Conservation (phyloP, 2,329 filamentous ascomycete genomes). For the Colletotrichum somersetense region DNA sequence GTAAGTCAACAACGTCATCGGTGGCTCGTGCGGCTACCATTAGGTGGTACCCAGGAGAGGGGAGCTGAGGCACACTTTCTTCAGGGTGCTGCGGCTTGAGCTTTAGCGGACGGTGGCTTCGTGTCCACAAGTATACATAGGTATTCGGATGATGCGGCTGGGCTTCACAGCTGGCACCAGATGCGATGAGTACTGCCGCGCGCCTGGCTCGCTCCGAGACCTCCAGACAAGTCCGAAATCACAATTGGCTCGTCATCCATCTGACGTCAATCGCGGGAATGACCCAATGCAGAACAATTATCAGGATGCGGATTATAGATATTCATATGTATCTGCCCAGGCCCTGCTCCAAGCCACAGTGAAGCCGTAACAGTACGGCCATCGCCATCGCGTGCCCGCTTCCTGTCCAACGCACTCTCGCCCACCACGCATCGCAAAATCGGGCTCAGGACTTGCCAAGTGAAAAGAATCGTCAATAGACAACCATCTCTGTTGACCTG, state of each 20-base stretch:
- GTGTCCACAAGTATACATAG: too few relatives aligned
- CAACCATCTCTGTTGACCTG: background rate
- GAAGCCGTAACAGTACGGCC: background rate
- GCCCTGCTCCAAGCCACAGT: slow-evolving; percentile 10
- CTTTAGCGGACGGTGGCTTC: background rate
- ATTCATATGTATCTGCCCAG: background rate
- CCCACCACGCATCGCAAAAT: background rate
- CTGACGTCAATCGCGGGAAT: slow-evolving; percentile 37
- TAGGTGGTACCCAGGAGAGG: background rate
- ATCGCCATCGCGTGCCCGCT: background rate
- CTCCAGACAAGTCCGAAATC: background rate
- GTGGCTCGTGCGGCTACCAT: slow-evolving; percentile 39
- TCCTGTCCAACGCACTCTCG: background rate
- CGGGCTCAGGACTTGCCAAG: background rate
- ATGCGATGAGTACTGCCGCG: background rate
- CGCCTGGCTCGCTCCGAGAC: background rate
- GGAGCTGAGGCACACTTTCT: slow-evolving; percentile 14
- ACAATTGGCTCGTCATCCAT: slow-evolving; percentile 24
- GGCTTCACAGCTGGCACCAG: slow-evolving; percentile 18
- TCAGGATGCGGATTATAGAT: background rate
- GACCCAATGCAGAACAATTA: slow-evolving; percentile 10
- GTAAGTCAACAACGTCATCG: slow-evolving; percentile 44
- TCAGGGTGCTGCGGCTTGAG: slow-evolving; percentile 16
- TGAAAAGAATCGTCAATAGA: background rate
- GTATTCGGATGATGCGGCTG: slow-evolving; percentile 1